A percentile compares a stretch with the other conserved stretches of the same genome.
Evolutionary conservation across 2,329 filamentous ascomycete genomes (phyloP).

Genomic region (Fusarium sublunatum): DNA sequence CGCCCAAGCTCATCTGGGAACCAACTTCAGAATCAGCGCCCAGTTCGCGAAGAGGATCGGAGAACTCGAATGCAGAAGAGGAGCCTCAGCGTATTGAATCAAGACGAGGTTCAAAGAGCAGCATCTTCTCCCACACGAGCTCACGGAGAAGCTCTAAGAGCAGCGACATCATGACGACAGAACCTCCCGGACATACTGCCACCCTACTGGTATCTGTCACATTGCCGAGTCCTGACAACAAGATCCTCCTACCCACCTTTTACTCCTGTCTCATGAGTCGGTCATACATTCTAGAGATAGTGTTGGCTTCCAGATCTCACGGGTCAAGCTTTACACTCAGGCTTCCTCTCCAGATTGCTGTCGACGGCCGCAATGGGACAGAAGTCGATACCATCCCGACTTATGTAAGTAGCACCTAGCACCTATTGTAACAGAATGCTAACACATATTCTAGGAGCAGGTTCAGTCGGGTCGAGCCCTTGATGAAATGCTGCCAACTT

Average conservation of each 20-base stretch:
- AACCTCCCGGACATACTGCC: conserved; percentile 9
- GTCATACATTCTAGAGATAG: conserved; percentile 18
- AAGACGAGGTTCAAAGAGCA: not conserved
- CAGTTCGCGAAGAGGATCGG: conserved; percentile 16
- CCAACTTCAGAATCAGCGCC: not conserved
- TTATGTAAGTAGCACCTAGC: conserved; percentile 12
- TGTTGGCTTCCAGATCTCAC: conserved; percentile 1
- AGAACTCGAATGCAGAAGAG: not conserved
- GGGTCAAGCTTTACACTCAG: conserved; percentile 15
- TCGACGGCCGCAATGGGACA: not conserved
- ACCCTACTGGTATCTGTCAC: conserved; percentile 9
- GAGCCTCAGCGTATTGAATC: not conserved
- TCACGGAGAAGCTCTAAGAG: conserved; percentile 6
- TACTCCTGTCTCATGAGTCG: conserved; percentile 35
- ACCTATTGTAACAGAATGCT: fast-evolving
- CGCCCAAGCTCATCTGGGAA: conserved; percentile 3
- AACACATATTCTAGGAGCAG: conserved; percentile 1
- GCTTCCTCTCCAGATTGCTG: conserved; percentile 25
- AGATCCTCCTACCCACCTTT: conserved; percentile 32
- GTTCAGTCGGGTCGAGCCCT: conserved; percentile 21
- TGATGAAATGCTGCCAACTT: conserved; percentile 21
- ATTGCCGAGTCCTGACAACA: conserved; percentile 21
- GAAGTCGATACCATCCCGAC: conserved; percentile 18
- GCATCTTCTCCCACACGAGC: not conserved
- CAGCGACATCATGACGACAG: conserved; percentile 8